These are phyloP conservation scores for Coniella lustricola DNA, from an alignment of 2,329 filamentous ascomycete species.

Conservation along the genomic window DNA sequence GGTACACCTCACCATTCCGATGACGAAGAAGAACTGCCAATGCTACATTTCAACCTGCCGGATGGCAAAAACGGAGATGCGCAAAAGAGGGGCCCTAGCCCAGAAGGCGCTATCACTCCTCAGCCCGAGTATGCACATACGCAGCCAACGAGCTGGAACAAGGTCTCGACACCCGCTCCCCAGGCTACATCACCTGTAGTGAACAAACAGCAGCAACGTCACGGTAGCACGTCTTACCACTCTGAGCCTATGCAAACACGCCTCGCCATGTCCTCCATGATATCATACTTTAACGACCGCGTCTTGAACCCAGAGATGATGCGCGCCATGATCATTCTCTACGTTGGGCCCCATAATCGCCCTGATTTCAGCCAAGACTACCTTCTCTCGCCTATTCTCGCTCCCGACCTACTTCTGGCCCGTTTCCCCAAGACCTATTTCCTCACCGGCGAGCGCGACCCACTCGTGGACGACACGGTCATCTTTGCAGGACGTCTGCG, in stretches of 20 bases:
- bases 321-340: conserved; percentile 97
- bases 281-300: conserved; percentile 95
- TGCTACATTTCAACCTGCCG: conserved; percentile 17
- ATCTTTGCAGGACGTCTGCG: conserved; percentile 89
- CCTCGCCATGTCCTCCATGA: conserved; percentile 93
- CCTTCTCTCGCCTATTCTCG: conserved; percentile 80
- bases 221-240: conserved; percentile 38
- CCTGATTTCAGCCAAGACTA: conserved; percentile 92
- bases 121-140: conserved; percentile 47
- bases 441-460: conserved; percentile 89
- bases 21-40: conserved; percentile 53
- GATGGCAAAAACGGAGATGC: conserved; percentile 15
- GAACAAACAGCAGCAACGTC: conserved; percentile 5
- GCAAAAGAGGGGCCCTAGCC: conserved; percentile 12
- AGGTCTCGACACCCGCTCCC: conserved; percentile 15
- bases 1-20: conserved; percentile 78
- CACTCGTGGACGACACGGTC: conserved; percentile 91
- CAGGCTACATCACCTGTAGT: conserved; percentile 17
- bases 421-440: conserved; percentile 94
- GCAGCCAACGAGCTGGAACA: conserved; percentile 32
- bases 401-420: conserved; percentile 74
- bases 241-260: conserved; percentile 64
- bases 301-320: conserved; percentile 97
- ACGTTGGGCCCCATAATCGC: conserved; percentile 87
- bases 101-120: conserved; percentile 26